These are phyloP conservation scores for Juglanconis juglandina DNA, from an alignment of 2,329 filamentous ascomycete species.

Conservation along the genomic window DNA sequence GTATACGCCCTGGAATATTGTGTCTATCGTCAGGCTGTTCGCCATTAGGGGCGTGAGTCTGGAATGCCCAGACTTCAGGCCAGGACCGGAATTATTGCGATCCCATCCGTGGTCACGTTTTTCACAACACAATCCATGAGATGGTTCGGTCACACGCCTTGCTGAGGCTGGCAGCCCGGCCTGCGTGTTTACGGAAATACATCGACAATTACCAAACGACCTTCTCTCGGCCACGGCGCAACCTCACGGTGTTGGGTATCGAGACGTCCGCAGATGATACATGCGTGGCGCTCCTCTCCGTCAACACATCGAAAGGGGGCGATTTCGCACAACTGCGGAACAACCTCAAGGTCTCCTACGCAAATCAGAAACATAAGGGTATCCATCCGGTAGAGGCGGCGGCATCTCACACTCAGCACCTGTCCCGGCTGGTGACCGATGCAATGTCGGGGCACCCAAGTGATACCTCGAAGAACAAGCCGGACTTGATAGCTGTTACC, in stretches of 20 bases:
- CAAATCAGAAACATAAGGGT: slow-evolving; percentile 71
- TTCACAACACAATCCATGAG: background rate
- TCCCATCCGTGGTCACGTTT: background rate
- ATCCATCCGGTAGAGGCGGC: slow-evolving; percentile 77
- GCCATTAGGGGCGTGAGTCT: background rate
- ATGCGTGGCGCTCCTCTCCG: slow-evolving; percentile 70
- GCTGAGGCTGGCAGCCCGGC: background rate
- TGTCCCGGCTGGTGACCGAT: slow-evolving; percentile 65
- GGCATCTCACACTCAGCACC: slow-evolving; percentile 67
- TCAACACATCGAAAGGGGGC: slow-evolving; percentile 41
- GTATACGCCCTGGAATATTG: background rate
- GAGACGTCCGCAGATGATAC: slow-evolving; percentile 92
- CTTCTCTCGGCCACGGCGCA: background rate
- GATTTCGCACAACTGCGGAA: slow-evolving; percentile 62
- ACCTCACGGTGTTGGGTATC: slow-evolving; percentile 56
- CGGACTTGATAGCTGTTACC: slow-evolving; percentile 85
- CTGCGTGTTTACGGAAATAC: background rate
- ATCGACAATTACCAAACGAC: background rate
- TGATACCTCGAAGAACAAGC: slow-evolving; percentile 38
- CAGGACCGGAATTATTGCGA: too few species aligned
- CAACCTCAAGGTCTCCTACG: slow-evolving; percentile 76
- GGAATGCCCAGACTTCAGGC: background rate
- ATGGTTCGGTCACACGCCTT: slow-evolving; percentile 5
- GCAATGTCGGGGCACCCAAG: slow-evolving; percentile 54
- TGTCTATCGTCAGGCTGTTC: background rate